Evolutionary conservation across 2,329 filamentous ascomycete genomes (phyloP).

Genomic region (Biscogniauxia marginata): DNA sequence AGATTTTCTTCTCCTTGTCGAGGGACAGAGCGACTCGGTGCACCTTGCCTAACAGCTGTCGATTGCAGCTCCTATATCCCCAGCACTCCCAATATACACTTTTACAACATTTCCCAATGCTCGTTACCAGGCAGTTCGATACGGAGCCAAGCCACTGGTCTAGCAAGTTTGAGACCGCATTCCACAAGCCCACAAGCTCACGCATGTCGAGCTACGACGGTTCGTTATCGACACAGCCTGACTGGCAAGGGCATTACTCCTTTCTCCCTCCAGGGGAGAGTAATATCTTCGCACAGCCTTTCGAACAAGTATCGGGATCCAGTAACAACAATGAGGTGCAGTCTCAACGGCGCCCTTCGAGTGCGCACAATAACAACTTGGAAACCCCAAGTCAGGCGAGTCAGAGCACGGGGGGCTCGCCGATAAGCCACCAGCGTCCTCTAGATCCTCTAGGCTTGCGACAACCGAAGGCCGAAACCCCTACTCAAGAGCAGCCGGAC

Average conservation of each 20-base stretch:
- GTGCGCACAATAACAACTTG: slow-evolving; percentile 45
- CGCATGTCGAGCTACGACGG: slow-evolving; percentile 60
- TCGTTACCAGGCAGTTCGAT: slow-evolving; percentile 54
- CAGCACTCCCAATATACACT: slow-evolving; percentile 16
- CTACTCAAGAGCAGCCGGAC: slow-evolving; percentile 36
- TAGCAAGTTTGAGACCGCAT: slow-evolving; percentile 49
- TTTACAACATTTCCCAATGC: slow-evolving; percentile 46
- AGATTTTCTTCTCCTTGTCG: background rate
- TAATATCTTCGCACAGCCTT: slow-evolving; percentile 45
- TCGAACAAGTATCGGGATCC: slow-evolving; percentile 39
- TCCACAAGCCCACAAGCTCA: slow-evolving; percentile 45
- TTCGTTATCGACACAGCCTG: slow-evolving; percentile 52
- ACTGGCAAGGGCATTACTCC: slow-evolving; percentile 57
- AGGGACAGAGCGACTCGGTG: slow-evolving; percentile 5
- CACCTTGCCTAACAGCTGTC: slow-evolving; percentile 15
- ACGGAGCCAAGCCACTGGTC: slow-evolving; percentile 56
- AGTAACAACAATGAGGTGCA: slow-evolving; percentile 35
- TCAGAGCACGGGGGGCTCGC: slow-evolving; percentile 29
- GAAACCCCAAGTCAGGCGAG: slow-evolving; percentile 62
- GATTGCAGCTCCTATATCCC: slow-evolving; percentile 10
- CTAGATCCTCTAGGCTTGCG: slow-evolving; percentile 43
- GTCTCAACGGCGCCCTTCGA: slow-evolving; percentile 38
- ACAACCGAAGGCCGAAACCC: slow-evolving; percentile 40
- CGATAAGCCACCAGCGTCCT: slow-evolving; percentile 36
- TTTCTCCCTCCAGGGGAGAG: slow-evolving; percentile 47